These are phyloP conservation scores for Aspergillus arachidicola DNA, from an alignment of 2,329 filamentous ascomycete genomes.

Conservation along the genomic window DNA sequence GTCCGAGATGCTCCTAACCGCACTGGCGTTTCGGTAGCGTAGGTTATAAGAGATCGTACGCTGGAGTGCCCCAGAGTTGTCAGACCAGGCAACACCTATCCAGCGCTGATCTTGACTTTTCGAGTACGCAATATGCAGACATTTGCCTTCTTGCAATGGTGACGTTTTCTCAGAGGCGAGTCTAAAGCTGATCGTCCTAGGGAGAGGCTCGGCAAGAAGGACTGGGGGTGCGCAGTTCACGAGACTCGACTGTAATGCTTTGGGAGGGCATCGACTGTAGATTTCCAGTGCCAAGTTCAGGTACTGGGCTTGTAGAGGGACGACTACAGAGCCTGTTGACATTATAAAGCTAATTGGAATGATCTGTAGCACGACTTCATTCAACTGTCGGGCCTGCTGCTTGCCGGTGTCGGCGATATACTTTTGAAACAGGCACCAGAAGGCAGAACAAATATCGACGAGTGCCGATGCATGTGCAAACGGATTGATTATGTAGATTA, in stretches of 20 bases:
- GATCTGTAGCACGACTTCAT: constrained; percentile 61
- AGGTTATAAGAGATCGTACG: constrained; percentile 58
- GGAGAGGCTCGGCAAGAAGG: constrained; percentile 55
- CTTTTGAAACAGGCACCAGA: constrained; percentile 59
- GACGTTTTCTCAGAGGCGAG: constrained; percentile 56
- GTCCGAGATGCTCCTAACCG: constrained; percentile 46
- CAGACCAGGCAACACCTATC: constrained; percentile 63
- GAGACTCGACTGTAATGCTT: constrained; percentile 33
- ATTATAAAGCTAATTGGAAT: constrained; percentile 59
- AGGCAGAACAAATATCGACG: constrained; percentile 59
- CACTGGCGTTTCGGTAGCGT: constrained; percentile 38
- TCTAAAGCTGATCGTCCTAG: constrained; percentile 58
- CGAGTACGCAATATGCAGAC: constrained; percentile 62
- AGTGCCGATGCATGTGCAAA: constrained; percentile 51
- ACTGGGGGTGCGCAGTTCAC: constrained; percentile 57
- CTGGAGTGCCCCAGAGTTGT: constrained; percentile 58
- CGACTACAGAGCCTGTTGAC: constrained; percentile 54
- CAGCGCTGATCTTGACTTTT: constrained; percentile 58
- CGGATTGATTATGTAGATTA: constrained; percentile 63
- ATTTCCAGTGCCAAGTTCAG: constrained; percentile 57
- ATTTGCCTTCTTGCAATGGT: constrained; percentile 58
- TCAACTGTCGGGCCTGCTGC: constrained; percentile 31
- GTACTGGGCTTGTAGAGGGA: constrained; percentile 53
- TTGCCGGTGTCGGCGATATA: constrained; percentile 48
- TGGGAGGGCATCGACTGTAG: constrained; percentile 60